Conservation (phyloP, 2,329 filamentous ascomycete genomes). For the Exophiala sp. region DNA sequence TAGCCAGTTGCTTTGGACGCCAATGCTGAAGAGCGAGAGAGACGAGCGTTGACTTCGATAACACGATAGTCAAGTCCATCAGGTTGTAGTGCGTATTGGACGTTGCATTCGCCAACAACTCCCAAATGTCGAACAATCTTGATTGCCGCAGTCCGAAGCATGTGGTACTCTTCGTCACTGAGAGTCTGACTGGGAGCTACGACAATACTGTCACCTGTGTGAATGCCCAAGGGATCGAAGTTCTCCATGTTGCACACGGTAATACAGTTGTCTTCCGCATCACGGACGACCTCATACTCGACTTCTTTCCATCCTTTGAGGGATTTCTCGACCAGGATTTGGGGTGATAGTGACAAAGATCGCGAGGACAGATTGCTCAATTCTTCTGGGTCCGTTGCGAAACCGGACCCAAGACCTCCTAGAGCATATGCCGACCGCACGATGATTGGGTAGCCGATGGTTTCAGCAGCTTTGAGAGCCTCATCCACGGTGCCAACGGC, state of each 20-base stretch:
- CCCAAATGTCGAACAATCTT: conserved; percentile 97
- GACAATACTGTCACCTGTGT: conserved; percentile 98
- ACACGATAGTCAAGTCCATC: conserved; percentile 97
- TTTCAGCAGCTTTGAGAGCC: conserved; percentile 79
- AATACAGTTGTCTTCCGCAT: conserved; percentile 97
- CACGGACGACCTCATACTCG: conserved; percentile 96
- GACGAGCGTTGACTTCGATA: conserved; percentile 97
- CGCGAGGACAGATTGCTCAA: conserved; percentile 88
- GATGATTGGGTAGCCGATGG: conserved; percentile 94
- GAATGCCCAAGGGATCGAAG: conserved; percentile 94
- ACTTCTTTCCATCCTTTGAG: conserved; percentile 99
- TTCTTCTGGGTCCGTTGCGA: conserved; percentile 91
- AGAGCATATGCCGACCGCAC: conserved; percentile 95
- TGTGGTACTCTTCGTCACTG: conserved; percentile 98
- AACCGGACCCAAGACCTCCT: conserved; percentile 92
- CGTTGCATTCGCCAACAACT: conserved; percentile 97
- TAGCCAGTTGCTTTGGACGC: conserved; percentile 98
- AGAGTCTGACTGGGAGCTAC: conserved; percentile 95
- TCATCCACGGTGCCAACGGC: conserved; percentile 89
- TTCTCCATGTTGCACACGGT: conserved; percentile 99
- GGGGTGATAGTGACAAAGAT: conserved; percentile 87
- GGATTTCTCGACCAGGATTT: conserved; percentile 97
- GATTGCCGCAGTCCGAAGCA: conserved; percentile 95
- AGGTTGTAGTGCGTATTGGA: conserved; percentile 94
- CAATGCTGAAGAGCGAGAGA: conserved; percentile 93